Evolutionary conservation across 2,329 filamentous ascomycete genomes (phyloP), one percentile per base, ranked within the genome.

Genomic region (Cladosporium sp.): DNA sequence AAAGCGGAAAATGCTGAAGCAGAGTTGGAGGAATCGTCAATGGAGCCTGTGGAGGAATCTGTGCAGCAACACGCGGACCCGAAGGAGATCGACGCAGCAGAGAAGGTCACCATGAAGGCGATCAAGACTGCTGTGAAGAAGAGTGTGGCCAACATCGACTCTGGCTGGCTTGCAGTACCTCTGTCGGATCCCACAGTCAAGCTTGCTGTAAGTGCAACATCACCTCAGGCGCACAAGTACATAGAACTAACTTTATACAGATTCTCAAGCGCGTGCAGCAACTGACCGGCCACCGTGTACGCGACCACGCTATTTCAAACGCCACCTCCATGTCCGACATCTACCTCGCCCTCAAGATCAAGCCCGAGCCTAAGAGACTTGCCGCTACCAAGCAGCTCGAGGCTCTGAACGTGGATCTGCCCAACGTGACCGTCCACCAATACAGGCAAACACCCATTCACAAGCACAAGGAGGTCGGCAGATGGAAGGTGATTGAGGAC

Each of bases 231-330:
- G 22, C 20, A 50, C 63, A 34, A 19, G 14, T 8, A 36, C 28
- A 55, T 52, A 36, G 17, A 55, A 8, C 61, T 70, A 52, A 68
- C 60, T n/a, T 39, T 20, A 15, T 34, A 25, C 65, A 97, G 92
- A 81, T 94, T 64, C 78, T 87, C 68, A 96, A 96, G 76, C 87
- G 90, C 60, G 78, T 92, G 61, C 85, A 88, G 72, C 89, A 94
- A 72, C 80, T 96, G 61, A 92, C 88, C n/a, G 90, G 90, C 61
- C 84, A 86, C 61, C 83, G 84, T 60, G 79, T 96, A 64, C 80
- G 88, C 15, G 93, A 97, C 74, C 78, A 84, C 49, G 81, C 83
- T 65, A 82, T 95, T 20, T 67, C 71, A 43, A 64, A 66, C 15
- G 62, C 70, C 56, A 64, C 63, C 25, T 76, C 73, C 11, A 68